Conservation (phyloP, 805 yeast species). For the Candida broadrunensis region DNA sequence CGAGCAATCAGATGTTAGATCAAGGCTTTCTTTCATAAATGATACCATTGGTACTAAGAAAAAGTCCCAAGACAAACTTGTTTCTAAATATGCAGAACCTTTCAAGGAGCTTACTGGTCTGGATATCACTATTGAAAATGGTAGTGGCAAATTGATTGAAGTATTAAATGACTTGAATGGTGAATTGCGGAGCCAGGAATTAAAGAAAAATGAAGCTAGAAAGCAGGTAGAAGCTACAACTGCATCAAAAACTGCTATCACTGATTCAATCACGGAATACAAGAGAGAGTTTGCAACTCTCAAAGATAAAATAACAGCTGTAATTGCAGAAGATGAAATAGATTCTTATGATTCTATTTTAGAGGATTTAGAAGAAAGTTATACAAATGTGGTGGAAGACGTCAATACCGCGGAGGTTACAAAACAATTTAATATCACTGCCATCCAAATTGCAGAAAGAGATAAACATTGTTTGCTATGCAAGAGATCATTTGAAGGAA, state of each 20-base stretch:
- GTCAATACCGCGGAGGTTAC: slow-evolving; percentile 69
- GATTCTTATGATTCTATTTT: slow-evolving; percentile 50
- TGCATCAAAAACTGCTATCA: neutral
- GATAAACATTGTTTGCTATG: slow-evolving; percentile 71
- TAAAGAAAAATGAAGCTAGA: slow-evolving; percentile 1
- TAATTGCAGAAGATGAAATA: slow-evolving; percentile 35
- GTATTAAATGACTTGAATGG: slow-evolving; percentile 1
- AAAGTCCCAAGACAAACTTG: slow-evolving; percentile 23
- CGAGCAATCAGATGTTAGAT: slow-evolving; percentile 56
- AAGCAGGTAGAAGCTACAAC: neutral
- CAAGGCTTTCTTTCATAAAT: slow-evolving; percentile 46
- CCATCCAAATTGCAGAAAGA: slow-evolving; percentile 58
- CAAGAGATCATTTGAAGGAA: slow-evolving; percentile 56
- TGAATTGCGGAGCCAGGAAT: slow-evolving; percentile 1
- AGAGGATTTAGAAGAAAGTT: slow-evolving; percentile 58
- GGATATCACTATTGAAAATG: neutral
- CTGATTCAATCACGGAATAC: neutral
- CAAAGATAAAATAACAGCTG: slow-evolving; percentile 17
- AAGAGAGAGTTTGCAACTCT: neutral
- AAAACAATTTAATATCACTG: slow-evolving; percentile 64
- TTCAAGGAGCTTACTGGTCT: neutral
- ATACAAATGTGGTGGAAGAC: slow-evolving; percentile 59
- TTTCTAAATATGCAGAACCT: slow-evolving; percentile 1
- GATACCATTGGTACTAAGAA: slow-evolving; percentile 36
- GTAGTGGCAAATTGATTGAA: neutral